Evolutionary conservation across 1,284 basidiomycete species (phyloP).

Genomic region (Apiotrichum montevideense): DNA sequence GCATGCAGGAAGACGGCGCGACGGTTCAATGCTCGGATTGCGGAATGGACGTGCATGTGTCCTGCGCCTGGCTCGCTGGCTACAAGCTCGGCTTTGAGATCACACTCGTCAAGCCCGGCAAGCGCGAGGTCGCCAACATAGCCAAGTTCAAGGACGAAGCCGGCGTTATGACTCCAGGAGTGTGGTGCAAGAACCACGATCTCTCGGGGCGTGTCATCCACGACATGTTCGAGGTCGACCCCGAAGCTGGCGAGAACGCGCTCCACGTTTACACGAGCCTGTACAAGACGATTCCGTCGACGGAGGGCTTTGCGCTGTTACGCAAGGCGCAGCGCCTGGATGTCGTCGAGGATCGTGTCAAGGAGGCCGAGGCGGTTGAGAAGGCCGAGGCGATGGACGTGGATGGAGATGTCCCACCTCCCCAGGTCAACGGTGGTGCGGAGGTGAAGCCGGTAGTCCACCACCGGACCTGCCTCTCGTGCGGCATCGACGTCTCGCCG

Average conservation of each 20-base stretch:
- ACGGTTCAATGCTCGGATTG: slow-evolving; percentile 81
- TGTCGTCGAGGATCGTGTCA: slow-evolving; percentile 5
- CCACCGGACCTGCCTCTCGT: no score
- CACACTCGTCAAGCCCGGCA: slow-evolving; percentile 64
- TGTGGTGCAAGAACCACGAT: slow-evolving; percentile 74
- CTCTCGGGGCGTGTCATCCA: slow-evolving; percentile 60
- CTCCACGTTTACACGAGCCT: slow-evolving; percentile 74
- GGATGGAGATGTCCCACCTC: no score
- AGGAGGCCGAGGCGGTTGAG: background rate
- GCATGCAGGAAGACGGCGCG: slow-evolving; percentile 69
- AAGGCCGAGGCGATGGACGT: background rate
- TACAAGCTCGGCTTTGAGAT: slow-evolving; percentile 87
- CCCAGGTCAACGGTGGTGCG: no score
- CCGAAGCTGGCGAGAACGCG: slow-evolving; percentile 63
- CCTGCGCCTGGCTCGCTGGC: slow-evolving; percentile 79
- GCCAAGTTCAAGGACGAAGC: slow-evolving; percentile 79
- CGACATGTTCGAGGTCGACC: slow-evolving; percentile 73
- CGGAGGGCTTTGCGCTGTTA: slow-evolving; percentile 67
- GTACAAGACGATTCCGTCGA: slow-evolving; percentile 67
- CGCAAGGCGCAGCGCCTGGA: slow-evolving; percentile 80
- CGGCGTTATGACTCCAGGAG: slow-evolving; percentile 72
- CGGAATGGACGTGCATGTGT: slow-evolving; percentile 69
- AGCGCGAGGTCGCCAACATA: slow-evolving; percentile 56
- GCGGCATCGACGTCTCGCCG: no score
- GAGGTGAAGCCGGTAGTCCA: no score